Evolutionary conservation across 2,329 filamentous ascomycete species (phyloP).

Genomic region (Colletotrichum tropicale): DNA sequence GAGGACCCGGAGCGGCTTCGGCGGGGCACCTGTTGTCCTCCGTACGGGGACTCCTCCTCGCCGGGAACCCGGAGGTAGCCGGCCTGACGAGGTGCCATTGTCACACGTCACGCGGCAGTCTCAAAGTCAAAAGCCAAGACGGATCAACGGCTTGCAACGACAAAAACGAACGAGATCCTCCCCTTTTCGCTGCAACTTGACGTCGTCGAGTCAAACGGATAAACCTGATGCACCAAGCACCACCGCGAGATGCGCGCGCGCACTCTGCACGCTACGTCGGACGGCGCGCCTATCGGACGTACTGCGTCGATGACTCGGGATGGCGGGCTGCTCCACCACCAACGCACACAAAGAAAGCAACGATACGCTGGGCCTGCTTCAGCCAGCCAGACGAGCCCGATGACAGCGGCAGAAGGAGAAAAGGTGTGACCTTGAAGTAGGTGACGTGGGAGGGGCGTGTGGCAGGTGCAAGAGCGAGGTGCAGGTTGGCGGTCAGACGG

Average conservation of each 20-base stretch:
- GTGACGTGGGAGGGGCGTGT: background rate
- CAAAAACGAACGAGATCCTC: background rate
- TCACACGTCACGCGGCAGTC: background rate
- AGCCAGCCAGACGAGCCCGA: background rate
- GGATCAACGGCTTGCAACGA: background rate
- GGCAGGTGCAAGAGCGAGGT: background rate
- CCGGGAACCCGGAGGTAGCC: slow-evolving; percentile 18
- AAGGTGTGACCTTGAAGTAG: background rate
- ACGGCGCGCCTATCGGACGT: background rate
- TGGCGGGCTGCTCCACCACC: background rate
- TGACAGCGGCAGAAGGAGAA: background rate
- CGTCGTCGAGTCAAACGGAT: background rate
- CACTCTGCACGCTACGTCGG: background rate
- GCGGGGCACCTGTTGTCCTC: background rate
- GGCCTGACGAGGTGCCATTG: slow-evolving; percentile 9
- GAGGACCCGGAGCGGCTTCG: slow-evolving; percentile 12
- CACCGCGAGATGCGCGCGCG: background rate
- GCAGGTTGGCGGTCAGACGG: background rate
- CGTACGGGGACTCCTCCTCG: background rate
- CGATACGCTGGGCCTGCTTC: background rate
- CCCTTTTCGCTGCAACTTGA: background rate
- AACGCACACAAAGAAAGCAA: background rate
- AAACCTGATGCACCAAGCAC: background rate
- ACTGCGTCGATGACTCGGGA: background rate
- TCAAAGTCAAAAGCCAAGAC: background rate